Evolutionary conservation across 1,284 basidiomycete species (phyloP).

Genomic region (Cutaneotrichosporon daszewskae): DNA sequence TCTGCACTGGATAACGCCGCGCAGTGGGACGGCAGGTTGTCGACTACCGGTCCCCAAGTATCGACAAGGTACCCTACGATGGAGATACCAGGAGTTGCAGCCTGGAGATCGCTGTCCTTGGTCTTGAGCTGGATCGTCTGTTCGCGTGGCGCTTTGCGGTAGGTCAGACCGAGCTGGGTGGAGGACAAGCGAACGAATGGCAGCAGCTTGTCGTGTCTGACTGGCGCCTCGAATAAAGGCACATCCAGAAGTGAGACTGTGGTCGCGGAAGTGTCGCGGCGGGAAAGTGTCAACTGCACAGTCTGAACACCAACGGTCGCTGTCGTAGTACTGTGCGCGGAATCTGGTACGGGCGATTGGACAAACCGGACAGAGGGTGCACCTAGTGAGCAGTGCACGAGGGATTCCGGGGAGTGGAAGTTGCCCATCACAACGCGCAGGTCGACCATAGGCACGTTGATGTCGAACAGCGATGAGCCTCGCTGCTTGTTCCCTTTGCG

Average conservation of each 20-base stretch:
- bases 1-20: conserved; percentile 1
- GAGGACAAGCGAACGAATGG: conserved; percentile 6
- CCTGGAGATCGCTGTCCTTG: conserved; percentile 6
- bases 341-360: conserved; percentile 3
- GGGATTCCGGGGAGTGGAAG: conserved; percentile 5
- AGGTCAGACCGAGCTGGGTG: conserved; percentile 1
- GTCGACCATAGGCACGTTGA: conserved; percentile 8
- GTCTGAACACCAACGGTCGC: conserved; percentile 1
- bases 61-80: conserved; percentile 12
- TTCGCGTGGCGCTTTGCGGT: neutral
- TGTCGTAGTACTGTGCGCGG: neutral
- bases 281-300: neutral
- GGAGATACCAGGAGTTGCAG: conserved; percentile 17
- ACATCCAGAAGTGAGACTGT: conserved; percentile 11
- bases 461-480: conserved; percentile 8
- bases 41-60: conserved; percentile 14
- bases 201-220: neutral
- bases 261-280: neutral
- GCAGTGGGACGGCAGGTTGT: neutral
- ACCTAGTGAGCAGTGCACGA: neutral
- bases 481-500: conserved; percentile 1
- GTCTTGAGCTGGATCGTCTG: conserved; percentile 11
- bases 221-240: conserved; percentile 1
- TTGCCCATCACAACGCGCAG: conserved; percentile 7
- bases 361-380: conserved; percentile 4